Conservation (phyloP, 257 asterid genomes). For the Osmanthus fragrans region DNA sequence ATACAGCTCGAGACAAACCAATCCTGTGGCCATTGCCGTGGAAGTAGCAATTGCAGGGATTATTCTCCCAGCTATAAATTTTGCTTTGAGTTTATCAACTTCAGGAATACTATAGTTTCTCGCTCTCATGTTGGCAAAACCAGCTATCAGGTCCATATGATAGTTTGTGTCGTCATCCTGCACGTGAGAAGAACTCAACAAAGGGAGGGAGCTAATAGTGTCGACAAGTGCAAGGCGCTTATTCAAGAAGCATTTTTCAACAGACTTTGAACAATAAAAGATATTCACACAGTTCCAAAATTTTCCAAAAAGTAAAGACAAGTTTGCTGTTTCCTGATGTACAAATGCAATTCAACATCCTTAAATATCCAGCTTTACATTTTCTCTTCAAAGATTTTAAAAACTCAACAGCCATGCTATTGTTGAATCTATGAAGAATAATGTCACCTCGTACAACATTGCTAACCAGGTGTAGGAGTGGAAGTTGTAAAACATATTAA, state of each 20-base stretch:
- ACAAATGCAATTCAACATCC: neutral
- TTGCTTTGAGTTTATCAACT: constrained; percentile 50
- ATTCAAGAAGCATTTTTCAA: neutral
- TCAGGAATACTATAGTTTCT: constrained; percentile 50
- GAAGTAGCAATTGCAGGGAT: constrained; percentile 56
- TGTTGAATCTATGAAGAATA: neutral
- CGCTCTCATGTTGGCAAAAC: constrained; percentile 52
- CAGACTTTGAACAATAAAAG: neutral
- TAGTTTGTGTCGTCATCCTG: constrained; percentile 51
- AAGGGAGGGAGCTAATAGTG: neutral
- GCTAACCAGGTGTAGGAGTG: neutral
- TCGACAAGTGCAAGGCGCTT: neutral
- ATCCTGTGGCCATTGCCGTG: constrained; percentile 52
- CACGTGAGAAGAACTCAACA: constrained; percentile 9
- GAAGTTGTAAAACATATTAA: neutral
- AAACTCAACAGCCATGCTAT: neutral
- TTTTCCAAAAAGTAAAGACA: neutral
- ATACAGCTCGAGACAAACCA: constrained; percentile 48
- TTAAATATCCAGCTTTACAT: neutral
- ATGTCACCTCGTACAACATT: neutral
- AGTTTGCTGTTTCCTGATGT: neutral
- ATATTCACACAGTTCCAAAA: neutral
- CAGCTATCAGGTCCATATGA: constrained; percentile 48
- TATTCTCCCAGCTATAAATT: constrained; percentile 47
- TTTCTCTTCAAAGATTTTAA: neutral